Percentiles rank a stretch among this genome's conserved stretches.
Evolutionary conservation across 2,329 filamentous ascomycete species (phyloP).

Genomic region (Cladosporium sp.): DNA sequence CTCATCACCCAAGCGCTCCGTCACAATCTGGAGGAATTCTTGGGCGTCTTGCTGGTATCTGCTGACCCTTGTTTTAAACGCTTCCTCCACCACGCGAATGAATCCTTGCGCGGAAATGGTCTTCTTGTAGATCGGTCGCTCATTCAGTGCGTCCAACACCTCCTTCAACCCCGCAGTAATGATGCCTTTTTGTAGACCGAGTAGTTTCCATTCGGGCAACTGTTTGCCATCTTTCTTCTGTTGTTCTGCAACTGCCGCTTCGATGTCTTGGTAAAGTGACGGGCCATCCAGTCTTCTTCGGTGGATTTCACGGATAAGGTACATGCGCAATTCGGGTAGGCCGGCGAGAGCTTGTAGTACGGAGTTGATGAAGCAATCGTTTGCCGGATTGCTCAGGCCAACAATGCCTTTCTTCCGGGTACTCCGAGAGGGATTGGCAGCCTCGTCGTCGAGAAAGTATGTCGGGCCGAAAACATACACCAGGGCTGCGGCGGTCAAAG

Average conservation of each 20-base stretch:
- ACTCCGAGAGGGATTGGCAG: conserved; percentile 57
- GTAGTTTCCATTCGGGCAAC: conserved; percentile 50
- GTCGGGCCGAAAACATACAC: conserved; percentile 99
- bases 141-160: conserved; percentile 88
- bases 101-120: conserved; percentile 87
- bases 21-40: conserved; percentile 92
- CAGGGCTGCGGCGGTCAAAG: conserved; percentile 88
- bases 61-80: conserved; percentile 88
- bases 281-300: conserved; percentile 77
- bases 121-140: conserved; percentile 90
- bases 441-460: conserved; percentile 86
- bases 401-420: conserved; percentile 83
- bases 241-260: conserved; percentile 58
- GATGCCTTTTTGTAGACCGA: conserved; percentile 72
- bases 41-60: conserved; percentile 96
- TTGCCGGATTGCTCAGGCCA: conserved; percentile 85
- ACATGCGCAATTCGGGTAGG: conserved; percentile 82
- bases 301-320: conserved; percentile 89
- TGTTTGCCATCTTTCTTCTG: conserved; percentile 52
- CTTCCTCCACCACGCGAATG: conserved; percentile 77
- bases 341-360: conserved; percentile 91
- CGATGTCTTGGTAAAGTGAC: conserved; percentile 69
- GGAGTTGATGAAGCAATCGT: conserved; percentile 84
- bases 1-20: conserved; percentile 89
- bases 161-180: conserved; percentile 89